Percentiles rank a stretch among this genome's conserved stretches.
Evolutionary conservation across 441 rosid genomes (phyloP).

Genomic region (Croton laevigatus): DNA sequence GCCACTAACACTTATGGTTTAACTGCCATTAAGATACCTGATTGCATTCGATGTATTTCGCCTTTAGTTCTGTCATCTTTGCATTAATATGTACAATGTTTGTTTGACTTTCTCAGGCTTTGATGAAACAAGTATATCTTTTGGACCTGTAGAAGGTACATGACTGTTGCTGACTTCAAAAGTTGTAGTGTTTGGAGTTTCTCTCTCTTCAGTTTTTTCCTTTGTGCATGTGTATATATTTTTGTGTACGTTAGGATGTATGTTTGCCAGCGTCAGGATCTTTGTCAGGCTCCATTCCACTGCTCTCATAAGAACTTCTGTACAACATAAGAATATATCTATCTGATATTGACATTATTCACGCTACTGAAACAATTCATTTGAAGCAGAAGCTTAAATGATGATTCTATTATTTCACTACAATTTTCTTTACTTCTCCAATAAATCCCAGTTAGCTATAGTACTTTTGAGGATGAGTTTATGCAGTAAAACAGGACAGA

Average conservation of each 20-base stretch:
- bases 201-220: neutral
- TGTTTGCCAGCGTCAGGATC: neutral
- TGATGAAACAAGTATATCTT: slow-evolving; percentile 79
- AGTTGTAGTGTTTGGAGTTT: slow-evolving; percentile 12
- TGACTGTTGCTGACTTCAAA: slow-evolving; percentile 19
- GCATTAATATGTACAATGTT: slow-evolving; percentile 14
- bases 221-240: neutral
- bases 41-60: neutral
- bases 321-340: neutral
- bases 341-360: neutral
- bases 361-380: neutral
- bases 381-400: neutral
- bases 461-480: neutral
- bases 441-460: neutral
- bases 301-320: neutral
- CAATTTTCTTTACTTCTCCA: neutral
- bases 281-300: neutral
- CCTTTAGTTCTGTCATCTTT: slow-evolving; percentile 4
- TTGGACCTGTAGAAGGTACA: slow-evolving; percentile 96
- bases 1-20: slow-evolving; percentile 7
- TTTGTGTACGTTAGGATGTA: neutral
- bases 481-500: neutral
- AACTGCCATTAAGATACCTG: slow-evolving; percentile 3
- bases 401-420: neutral
- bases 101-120: slow-evolving; percentile 58